phyloP scores from a whole-genome alignment of 768 basidiomycete species.

The Trametes villosa region DNA sequence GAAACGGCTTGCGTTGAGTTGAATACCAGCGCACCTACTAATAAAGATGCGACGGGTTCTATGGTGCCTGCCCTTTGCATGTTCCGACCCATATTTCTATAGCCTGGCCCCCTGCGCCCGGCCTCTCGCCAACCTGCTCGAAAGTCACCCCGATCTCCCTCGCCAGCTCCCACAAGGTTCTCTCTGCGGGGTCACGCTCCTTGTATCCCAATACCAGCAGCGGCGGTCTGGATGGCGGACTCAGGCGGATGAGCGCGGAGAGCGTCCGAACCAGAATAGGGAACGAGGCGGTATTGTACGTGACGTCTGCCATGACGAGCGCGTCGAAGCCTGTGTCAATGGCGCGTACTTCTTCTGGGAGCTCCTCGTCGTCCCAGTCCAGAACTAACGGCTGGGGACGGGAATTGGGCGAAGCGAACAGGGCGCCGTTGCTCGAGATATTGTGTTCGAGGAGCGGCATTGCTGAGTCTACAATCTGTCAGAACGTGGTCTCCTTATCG shows the following conservation, averaged over 20 bases:
- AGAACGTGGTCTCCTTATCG: neutral
- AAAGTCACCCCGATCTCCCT: slow-evolving; percentile 58
- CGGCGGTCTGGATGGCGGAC: slow-evolving; percentile 35
- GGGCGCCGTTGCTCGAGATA: slow-evolving; percentile 48
- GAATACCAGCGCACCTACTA: neutral
- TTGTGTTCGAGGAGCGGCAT: slow-evolving; percentile 80
- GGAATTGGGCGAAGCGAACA: slow-evolving; percentile 36
- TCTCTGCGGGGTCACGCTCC: slow-evolving; percentile 77
- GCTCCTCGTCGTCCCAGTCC: slow-evolving; percentile 74
- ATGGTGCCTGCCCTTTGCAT: neutral
- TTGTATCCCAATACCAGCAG: slow-evolving; percentile 82
- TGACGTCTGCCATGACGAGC: slow-evolving; percentile 91
- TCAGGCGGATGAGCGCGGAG: slow-evolving; percentile 44
- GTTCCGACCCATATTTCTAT: slow-evolving; percentile 74
- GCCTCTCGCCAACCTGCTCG: slow-evolving; percentile 52
- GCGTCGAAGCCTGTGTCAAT: slow-evolving; percentile 54
- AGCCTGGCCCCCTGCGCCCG: slow-evolving; percentile 64
- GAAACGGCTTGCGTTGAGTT: neutral
- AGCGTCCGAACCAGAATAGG: slow-evolving; percentile 76
- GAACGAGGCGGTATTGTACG: slow-evolving; percentile 89
- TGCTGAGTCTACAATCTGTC: slow-evolving; percentile 63
- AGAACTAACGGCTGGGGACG: slow-evolving; percentile 47
- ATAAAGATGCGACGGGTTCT: neutral
- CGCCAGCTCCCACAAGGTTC: slow-evolving; percentile 71
- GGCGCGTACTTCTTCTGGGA: slow-evolving; percentile 50